Evolutionary conservation across 768 basidiomycete genomes (phyloP).

Genomic region (Agrocybe praecox): DNA sequence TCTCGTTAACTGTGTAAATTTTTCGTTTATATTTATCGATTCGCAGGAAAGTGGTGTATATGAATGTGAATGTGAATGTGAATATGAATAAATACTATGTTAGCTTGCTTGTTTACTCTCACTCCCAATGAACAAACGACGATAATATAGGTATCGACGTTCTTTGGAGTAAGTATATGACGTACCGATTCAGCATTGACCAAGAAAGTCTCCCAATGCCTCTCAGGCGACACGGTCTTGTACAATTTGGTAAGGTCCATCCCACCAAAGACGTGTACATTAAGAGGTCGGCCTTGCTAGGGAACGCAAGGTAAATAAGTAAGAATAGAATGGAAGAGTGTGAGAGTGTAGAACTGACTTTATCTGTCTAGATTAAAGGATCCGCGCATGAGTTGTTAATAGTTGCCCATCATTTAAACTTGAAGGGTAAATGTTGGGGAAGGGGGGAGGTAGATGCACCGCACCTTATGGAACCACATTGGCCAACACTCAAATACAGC

Average conservation of each 20-base stretch:
- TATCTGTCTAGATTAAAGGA: conserved; percentile 54
- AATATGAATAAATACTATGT: too few species aligned
- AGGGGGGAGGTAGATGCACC: conserved; percentile 13
- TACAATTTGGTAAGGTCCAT: conserved; percentile 62
- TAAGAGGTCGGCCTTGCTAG: conserved; percentile 72
- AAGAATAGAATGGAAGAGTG: background rate
- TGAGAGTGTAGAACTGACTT: conserved; percentile 41
- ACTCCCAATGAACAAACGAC: too few species aligned
- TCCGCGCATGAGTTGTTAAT: background rate
- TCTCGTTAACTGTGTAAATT: conserved; percentile 48
- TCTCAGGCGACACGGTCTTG: conserved; percentile 57
- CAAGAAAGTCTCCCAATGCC: conserved; percentile 63
- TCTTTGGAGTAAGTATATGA: background rate
- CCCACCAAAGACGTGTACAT: conserved; percentile 64
- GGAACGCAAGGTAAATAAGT: background rate
- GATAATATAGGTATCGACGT: too few species aligned
- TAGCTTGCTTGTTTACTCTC: too few species aligned
- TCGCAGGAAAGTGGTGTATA: background rate
- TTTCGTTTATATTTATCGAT: background rate
- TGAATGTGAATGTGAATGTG: too few species aligned
- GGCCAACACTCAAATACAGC: conserved; percentile 78
- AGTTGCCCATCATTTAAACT: background rate
- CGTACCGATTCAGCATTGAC: conserved; percentile 63
- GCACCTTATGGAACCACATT: conserved; percentile 77
- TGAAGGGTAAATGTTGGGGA: too few species aligned